phyloP scores from a whole-genome alignment of 2,329 filamentous ascomycete genomes.

The Colletotrichum eremochloae region DNA sequence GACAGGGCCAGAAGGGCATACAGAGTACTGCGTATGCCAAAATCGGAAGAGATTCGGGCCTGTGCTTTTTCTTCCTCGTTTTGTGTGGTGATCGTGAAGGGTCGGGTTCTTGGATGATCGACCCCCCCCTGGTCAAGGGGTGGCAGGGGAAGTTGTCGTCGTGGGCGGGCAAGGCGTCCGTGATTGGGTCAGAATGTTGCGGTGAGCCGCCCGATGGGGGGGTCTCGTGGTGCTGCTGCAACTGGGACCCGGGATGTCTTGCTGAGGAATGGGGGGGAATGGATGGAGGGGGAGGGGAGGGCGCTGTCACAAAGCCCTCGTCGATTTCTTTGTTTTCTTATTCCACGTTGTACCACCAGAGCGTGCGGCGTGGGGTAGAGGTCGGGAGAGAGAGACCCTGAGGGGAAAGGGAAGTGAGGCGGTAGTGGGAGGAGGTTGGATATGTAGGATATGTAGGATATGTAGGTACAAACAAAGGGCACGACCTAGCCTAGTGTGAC shows the following conservation, averaged over 20 bases:
- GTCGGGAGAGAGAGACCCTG: background rate
- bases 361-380: slow-evolving; percentile 29
- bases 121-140: slow-evolving; percentile 26
- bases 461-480: slow-evolving; percentile 27
- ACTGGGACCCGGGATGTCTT: slow-evolving; percentile 42
- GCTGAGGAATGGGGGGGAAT: slow-evolving; percentile 36
- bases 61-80: background rate
- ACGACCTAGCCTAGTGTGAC: background rate
- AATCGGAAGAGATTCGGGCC: slow-evolving; percentile 24
- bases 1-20: slow-evolving; percentile 7
- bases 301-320: slow-evolving; percentile 5
- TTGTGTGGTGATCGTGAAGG: slow-evolving; percentile 17
- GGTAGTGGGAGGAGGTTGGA: background rate
- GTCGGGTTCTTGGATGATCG: background rate
- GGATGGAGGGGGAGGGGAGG: background rate
- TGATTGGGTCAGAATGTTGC: slow-evolving; percentile 42
- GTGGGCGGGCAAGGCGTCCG: slow-evolving; percentile 29
- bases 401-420: background rate
- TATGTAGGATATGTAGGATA: background rate
- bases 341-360: slow-evolving; percentile 1
- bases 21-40: background rate
- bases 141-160: slow-evolving; percentile 38
- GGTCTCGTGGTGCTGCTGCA: slow-evolving; percentile 39
- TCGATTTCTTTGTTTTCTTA: background rate
- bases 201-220: slow-evolving; percentile 35